Evolutionary conservation across 1,284 basidiomycete species (phyloP), one percentile per base, ranked within the genome.

Genomic region (Peniophora sp.): DNA sequence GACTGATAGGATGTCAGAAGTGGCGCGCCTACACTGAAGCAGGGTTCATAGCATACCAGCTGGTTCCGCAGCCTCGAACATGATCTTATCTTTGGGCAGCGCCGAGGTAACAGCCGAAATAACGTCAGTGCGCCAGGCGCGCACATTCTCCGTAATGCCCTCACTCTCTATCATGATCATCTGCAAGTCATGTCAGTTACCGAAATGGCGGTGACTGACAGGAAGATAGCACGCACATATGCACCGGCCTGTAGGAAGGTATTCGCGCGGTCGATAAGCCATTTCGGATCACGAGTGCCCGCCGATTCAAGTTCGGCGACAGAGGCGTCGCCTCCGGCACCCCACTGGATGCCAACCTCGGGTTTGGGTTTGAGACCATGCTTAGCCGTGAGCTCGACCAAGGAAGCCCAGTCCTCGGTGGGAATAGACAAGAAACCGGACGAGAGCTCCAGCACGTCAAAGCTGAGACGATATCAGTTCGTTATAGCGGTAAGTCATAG

Each of bases 101-200:
- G 64, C 64, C 45, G 65, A 65, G 24, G 68, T 70, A 27, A 75
- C 68, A 6, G 67, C 65, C 15, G 71, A 72, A 47, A 76, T 73
- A 37, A 69, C 69, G 57, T 74, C 73, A 36, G 69, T 74, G 9
- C 70, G 64, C 68, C 68, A 71, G 20, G 54, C 58, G 41, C 63
- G 61, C 23, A 75, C 72, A 58, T 75, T 75, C 60, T 75, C 74
- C 0, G 72, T 75, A 51, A 75, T 74, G 12, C 72, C 71, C 50
- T 74, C 72, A 53, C 68, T 71, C 55, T 75, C 73, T 44, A 75
- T 75, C 71, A 72, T 72, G 48, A 74, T 67, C 64, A 71, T 72
- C 64, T 73, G 46, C 9, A 24, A 18, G 47, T 48, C 14, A 39
- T 39, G 47, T 34, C n/a, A 14, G 36, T 27, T 18, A 42, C 18